Conservation (phyloP, 306 rosid species). For the Hylodesmum podocarpum region DNA sequence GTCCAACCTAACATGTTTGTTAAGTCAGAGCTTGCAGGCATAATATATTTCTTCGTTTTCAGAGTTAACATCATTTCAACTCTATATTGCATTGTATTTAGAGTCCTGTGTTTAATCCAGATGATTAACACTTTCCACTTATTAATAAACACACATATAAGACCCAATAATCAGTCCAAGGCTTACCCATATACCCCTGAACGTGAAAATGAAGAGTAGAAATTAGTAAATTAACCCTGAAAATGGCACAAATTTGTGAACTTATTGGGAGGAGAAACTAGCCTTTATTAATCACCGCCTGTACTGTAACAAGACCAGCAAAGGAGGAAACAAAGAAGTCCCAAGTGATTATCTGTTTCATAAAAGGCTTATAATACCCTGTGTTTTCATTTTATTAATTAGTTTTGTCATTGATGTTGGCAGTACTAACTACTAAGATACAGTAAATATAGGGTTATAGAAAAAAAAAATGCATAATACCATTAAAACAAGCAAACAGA, state of each 20-base stretch:
- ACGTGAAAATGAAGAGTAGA: neutral
- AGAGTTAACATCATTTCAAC: neutral
- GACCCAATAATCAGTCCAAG: neutral
- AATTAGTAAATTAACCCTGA: neutral
- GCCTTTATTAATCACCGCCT: neutral
- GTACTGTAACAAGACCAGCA: neutral
- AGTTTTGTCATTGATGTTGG: neutral
- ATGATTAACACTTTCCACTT: neutral
- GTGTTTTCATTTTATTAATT: neutral
- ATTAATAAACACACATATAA: neutral
- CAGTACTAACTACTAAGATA: neutral
- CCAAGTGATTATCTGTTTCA: neutral
- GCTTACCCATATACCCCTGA: neutral
- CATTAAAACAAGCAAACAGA: neutral
- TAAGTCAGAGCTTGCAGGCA: neutral
- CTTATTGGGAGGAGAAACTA: neutral
- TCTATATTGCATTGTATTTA: neutral
- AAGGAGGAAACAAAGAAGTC: conserved; percentile 3
- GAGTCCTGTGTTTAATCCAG: neutral
- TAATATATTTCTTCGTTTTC: neutral
- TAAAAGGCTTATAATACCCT: neutral
- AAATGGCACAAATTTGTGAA: neutral
- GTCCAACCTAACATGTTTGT: neutral
- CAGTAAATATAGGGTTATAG: neutral
- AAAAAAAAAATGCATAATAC: neutral